Conservation (phyloP, 257 asterid genomes). For the Thymus quinquecostatus region DNA sequence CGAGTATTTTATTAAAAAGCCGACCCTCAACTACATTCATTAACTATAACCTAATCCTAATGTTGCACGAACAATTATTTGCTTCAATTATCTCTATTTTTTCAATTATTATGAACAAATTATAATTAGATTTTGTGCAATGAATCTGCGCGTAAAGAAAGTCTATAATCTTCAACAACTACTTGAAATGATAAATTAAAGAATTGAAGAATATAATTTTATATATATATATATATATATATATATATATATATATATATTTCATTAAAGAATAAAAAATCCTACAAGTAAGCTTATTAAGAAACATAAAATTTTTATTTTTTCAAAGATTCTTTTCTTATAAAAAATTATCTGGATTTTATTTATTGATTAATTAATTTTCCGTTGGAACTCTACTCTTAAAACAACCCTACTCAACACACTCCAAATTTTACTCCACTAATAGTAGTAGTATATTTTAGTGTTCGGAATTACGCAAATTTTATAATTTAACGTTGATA, state of each 20-base stretch:
- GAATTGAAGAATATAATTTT: background rate
- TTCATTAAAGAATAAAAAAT: background rate
- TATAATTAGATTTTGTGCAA: background rate
- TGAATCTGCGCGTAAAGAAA: conserved; percentile 15
- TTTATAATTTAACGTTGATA: too few relatives aligned
- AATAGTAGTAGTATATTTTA: too few relatives aligned
- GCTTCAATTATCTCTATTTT: conserved; percentile 3
- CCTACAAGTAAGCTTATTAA: too few relatives aligned
- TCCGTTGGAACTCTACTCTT: background rate
- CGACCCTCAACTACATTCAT: background rate
- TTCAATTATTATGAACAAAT: conserved; percentile 11
- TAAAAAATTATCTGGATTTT: too few relatives aligned
- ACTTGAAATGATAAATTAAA: conserved; percentile 2
- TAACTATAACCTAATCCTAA: background rate
- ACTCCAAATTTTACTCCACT: background rate
- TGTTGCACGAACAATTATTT: background rate
- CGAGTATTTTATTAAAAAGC: background rate
- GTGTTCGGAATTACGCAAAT: too few relatives aligned
- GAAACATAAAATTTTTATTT: background rate
- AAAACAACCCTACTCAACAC: background rate
- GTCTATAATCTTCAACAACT: conserved; percentile 10
- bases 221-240: too few relatives aligned
- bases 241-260: too few relatives aligned
- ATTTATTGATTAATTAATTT: too few relatives aligned
- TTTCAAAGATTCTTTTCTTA: too few relatives aligned